Percentiles rank a stretch among this genome's conserved stretches.
These are phyloP conservation scores for Pachysandra terminalis DNA, from an alignment of 164 flowering plant species.

Conservation along the genomic window DNA sequence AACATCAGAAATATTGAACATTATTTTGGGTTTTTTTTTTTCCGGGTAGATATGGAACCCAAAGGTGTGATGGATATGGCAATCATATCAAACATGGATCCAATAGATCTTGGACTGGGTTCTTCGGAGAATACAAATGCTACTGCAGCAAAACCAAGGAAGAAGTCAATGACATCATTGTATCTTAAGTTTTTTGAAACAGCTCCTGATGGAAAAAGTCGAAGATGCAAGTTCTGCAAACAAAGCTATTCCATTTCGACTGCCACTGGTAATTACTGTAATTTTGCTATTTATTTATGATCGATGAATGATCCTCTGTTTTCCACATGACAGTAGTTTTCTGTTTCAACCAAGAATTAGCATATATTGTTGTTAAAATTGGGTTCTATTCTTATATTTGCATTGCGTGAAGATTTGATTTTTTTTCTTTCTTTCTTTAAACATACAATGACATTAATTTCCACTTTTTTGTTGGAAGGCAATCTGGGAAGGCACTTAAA, in stretches of 20 bases:
- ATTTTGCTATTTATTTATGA: conserved; percentile 1
- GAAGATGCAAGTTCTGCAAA: conserved; percentile 94
- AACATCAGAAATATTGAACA: not conserved
- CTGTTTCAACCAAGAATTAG: conserved; percentile 1
- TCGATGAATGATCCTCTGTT: not conserved
- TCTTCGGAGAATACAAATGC: conserved; percentile 67
- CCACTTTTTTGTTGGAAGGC: conserved; percentile 41
- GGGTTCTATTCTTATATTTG: not conserved
- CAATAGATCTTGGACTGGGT: conserved; percentile 54
- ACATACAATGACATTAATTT: not conserved
- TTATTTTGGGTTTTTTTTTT: conserved; percentile 2
- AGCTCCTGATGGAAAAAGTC: conserved; percentile 83
- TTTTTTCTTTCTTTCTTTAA: not conserved
- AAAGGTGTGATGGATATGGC: conserved; percentile 72
- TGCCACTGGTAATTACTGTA: conserved; percentile 71
- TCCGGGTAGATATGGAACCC: conserved; percentile 69
- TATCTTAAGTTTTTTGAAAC: conserved; percentile 92
- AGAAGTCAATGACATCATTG: conserved; percentile 93
- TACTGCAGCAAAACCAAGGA: conserved; percentile 56
- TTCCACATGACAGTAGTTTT: not conserved
- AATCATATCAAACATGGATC: conserved; percentile 46
- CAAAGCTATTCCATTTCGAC: conserved; percentile 94
- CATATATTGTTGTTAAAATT: not conserved
- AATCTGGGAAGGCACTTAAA: conserved; percentile 94
- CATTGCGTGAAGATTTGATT: not conserved